phyloP scores from a whole-genome alignment of 129 eudicot species.

The Deinandra increscens region DNA sequence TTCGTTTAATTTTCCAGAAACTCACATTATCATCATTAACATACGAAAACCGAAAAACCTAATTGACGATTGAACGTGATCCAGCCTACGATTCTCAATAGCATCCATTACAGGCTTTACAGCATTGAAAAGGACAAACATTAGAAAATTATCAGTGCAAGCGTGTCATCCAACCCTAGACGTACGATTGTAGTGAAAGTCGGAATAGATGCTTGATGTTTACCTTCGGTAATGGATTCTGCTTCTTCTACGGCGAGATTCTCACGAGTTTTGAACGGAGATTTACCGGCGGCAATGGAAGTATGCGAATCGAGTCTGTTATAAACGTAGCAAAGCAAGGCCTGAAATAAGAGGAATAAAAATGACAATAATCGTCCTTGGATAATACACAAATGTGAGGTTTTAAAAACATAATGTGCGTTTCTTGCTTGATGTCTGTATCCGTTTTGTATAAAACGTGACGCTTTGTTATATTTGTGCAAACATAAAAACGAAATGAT shows the following conservation, averaged over 20 bases:
- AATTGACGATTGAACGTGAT: conserved; percentile 1
- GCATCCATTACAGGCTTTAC: not conserved
- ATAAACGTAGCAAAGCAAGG: too few species aligned
- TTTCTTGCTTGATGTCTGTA: too few species aligned
- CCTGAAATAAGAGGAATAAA: not conserved
- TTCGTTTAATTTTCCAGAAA: not conserved
- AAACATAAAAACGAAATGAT: too few species aligned
- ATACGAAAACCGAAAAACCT: conserved; percentile 8
- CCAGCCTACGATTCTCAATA: not conserved
- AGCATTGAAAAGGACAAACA: not conserved
- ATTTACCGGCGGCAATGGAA: conserved; percentile 1
- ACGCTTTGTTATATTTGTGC: too few species aligned
- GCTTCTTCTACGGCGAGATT: not conserved
- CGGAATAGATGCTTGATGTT: not conserved
- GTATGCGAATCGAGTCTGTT: too few species aligned
- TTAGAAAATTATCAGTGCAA: not conserved
- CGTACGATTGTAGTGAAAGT: not conserved
- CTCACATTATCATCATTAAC: not conserved
- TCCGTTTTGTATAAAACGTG: too few species aligned
- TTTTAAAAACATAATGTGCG: too few species aligned
- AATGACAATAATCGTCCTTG: conserved; percentile 21
- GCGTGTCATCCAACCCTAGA: not conserved
- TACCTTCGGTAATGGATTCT: conserved; percentile 23
- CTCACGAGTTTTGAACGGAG: not conserved
- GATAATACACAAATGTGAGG: not conserved